Evolutionary conservation across 257 asterid genomes (phyloP), one percentile per base, ranked within the genome.

Genomic region (Fraxinus excelsior): DNA sequence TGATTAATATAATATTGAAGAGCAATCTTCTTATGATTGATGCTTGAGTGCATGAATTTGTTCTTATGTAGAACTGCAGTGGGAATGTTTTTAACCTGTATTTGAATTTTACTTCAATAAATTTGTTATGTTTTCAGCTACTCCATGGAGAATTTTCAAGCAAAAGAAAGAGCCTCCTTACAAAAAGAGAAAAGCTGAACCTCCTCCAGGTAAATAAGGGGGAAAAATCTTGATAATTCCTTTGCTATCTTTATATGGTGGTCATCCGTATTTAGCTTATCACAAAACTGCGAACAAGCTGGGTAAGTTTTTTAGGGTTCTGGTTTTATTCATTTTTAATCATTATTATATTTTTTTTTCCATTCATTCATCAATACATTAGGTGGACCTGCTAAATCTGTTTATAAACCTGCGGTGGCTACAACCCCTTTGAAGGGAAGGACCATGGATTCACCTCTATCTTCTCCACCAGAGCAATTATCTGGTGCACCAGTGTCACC

Each of bases 161-260:
- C 81, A 85, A 76, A 86, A 88, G 84, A 89, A 88, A 82, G 97
- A 90, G 79, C 91, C 97, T 77, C 98, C 97, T 79, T 85, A 74
- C 84, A 93, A 90, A 84, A 93, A 91, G 90, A 85, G 84, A 35
- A 93, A 88, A 85, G 74, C 85, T 64, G 97, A 93, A 68, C 86
- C 88, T 67, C 80, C 91, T 82, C 67, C 90, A 86, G 99, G 99
- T 95, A 84, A 81, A 80, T 81, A 78, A 76, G 35, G 80, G 78
- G 73, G 42, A 78, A 62, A 38, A 40, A 18, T 13, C 83, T 72
- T 74, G 71, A 76, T 23, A 49, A 68, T 49, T 73, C 77, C 77
- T 81, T 76, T 75, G 46, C 70, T 53, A 58, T 35, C 70, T 56
- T 73, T 81, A 71, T 60, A 29, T 68, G 76, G 34, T 64, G 13